Base-by-base conservation (phyloP, 2,329 filamentous ascomycete species). In the Mollisia scopiformis region DNA sequence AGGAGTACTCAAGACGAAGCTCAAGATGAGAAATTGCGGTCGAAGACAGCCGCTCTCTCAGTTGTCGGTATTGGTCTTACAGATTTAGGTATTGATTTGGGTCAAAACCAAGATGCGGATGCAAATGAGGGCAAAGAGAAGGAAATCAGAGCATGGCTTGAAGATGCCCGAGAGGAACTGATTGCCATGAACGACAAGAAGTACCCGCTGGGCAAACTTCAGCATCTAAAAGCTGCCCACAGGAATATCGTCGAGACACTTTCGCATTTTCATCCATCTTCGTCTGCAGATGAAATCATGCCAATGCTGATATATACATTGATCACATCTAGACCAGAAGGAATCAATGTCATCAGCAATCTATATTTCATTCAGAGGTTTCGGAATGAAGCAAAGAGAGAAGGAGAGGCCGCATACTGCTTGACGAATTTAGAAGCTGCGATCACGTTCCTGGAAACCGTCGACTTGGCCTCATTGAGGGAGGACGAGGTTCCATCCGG, bases 271-370 rank as follows among this genome's bases (percentile, higher is more conserved):
- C 86, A 88, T 63, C 86, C 85, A 19, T 88, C 93, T 0, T 97
- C 95, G 0, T 98, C 95, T 1, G 95, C 95, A 2, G 95, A 99
- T 73, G 95, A 98, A 76, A 96, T 99, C 57, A 88, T 99, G 74
- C 95, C 95, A 0, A 97, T 96, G 75, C 83, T 99, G 64, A 99
- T 99, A 63, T 99, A 96, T 78, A 92, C 93, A 0, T 84, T 99
- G 62, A 96, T 99, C 73, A 97, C 93, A 2, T 89, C 93, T 47
- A 89, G 92, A 0, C 90, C 93, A 0, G 91, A 95, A 75, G 86
- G 88, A 33, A 88, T 98, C 51, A 91, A 93, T 74, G 89, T 93
- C 58, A 92, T 97, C 71, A 98, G 94, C 79, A 96, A 99, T 74
- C 81, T 96, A n/a, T 87, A 90, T 68, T 99, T 98, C 74, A 93